Conservation (phyloP, 1,139 yeast species). For the Nakaseomyces sp. region DNA sequence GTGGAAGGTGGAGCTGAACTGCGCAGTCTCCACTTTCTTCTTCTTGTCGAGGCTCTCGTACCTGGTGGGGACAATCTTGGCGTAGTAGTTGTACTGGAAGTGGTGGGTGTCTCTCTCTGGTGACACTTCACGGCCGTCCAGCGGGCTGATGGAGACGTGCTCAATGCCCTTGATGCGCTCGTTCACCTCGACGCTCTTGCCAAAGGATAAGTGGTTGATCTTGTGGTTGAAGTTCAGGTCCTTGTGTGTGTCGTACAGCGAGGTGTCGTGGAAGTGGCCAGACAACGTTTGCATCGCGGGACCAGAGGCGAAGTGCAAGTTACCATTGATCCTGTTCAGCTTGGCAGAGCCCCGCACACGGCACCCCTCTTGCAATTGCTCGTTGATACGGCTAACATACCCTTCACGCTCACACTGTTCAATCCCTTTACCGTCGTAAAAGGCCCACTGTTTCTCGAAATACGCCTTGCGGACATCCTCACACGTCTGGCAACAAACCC, state of each 20-base stretch:
- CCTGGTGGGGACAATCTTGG: slow-evolving; percentile 87
- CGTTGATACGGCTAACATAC: slow-evolving; percentile 53
- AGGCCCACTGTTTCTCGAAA: slow-evolving; percentile 73
- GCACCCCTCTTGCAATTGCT: slow-evolving; percentile 75
- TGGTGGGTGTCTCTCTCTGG: slow-evolving; percentile 47
- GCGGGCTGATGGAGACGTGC: slow-evolving; percentile 53
- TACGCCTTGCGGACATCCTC: slow-evolving; percentile 74
- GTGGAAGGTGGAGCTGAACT: slow-evolving; percentile 84
- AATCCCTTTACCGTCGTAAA: slow-evolving; percentile 75
- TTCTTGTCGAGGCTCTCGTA: slow-evolving; percentile 55
- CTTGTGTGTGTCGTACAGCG: slow-evolving; percentile 51
- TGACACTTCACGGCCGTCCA: slow-evolving; percentile 45
- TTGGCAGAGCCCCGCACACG: slow-evolving; percentile 69
- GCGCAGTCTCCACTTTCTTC: slow-evolving; percentile 67
- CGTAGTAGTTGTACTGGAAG: slow-evolving; percentile 56
- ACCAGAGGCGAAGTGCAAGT: slow-evolving; percentile 94
- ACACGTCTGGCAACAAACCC: slow-evolving; percentile 77
- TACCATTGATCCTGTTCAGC: slow-evolving; percentile 81
- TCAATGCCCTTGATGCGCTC: slow-evolving; percentile 15
- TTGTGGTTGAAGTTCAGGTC: slow-evolving; percentile 62
- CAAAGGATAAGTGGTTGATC: slow-evolving; percentile 78
- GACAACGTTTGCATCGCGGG: slow-evolving; percentile 44
- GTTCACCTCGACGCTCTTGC: slow-evolving; percentile 42
- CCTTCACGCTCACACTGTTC: slow-evolving; percentile 90
- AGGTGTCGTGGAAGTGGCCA: slow-evolving; percentile 75